Base-by-base conservation (phyloP, 805 yeast genomes). In the fission yeast (Schizosaccharomyces pombe) region DNA sequence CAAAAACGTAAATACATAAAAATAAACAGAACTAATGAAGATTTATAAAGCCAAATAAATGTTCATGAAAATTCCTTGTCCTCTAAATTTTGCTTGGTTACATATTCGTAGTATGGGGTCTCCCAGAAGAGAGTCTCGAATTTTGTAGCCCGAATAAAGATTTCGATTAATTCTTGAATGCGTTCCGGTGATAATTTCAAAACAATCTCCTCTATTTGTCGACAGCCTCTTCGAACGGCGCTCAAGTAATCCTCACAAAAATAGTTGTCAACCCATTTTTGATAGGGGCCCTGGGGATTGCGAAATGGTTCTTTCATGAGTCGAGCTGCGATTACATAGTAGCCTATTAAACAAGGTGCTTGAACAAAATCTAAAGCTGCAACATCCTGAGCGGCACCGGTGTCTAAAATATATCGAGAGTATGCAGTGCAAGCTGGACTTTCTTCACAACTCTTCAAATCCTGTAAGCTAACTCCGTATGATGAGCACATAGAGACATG, bases 271-370 rank as follows among this genome's bases (percentile, higher is more conserved):
- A 82, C 62, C 93, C 94, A 83, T 8, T 71, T 53, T 56, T 61
- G 61, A 56, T 65, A 56, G 58, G 58, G 60, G 57, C 61, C 62
- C 1, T 56, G 56, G 37, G 43, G 37, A 9, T 57, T 56, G 22
- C 63, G 53, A 19, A 53, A 52, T 1, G 61, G 60, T 28, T 64
- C 67, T 5, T 63, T 64, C 2, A 63, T 60, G 9, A 68, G 65
- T 3, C 67, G 63, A 3, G 69, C 62, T 4, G 68, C 67, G 24
- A 76, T 75, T 1, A 86, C 85, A 52, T 74, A 70, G 62, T 81
- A 81, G 1, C 93, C 94, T 62, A 78, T 73, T 52, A 82, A 65
- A 64, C 94, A 83, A 0, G 94, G 91, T 5, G 85, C 75, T 55
- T 82, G 64, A 0, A 89, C 83, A 5, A 79, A 73, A 56, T 77